Base-by-base conservation (phyloP, 73 alveolate species). In the Stentor coeruleus region DNA sequence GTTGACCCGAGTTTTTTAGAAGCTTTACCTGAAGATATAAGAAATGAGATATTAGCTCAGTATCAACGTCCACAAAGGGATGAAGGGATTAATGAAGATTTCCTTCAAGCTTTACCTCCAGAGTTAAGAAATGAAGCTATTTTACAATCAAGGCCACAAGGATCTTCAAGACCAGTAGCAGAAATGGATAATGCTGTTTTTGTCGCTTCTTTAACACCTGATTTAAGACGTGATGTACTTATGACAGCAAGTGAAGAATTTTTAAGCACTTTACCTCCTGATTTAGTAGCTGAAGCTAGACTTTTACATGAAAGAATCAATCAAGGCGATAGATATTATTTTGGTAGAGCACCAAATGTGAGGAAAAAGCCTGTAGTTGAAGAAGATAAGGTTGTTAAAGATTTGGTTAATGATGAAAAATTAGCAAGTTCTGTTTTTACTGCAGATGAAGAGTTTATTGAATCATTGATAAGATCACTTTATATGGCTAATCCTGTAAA, bases 221-320 rank as follows among this genome's bases (percentile, higher is more conserved):
- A 49, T 40, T 59, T 89, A 26, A 80, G 95, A 59, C 30, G 87
- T 42, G 95, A 89, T 58, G 84, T 89, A 36, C 74, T 91, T 58
- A 35, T 76, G 15, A 82, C 84, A 35, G 55, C 82, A 73, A 81
- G 81, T n/a, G 95, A 92, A 74, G 89, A 87, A 3, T 76, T 87
- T 6, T 59, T 92, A 11, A 84, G 91, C 2, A 81, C 92, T 1
- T 82, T 92, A 41, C 98, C 98, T 2, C 91, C 96, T 3, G 91
- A 87, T 80, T 80, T 92, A 41, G 86, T 91, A 86, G 95, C 96
- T 0, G 98, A 92, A 74, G 98, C 98, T 3, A 87, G 93, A 82
- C 41, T 59, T 35, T n/a, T 89, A 79, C 82, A 88, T 36, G 89
- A 86, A 11, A 77, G 89, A 2, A 86, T 57, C 15, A 57, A 31